Evolutionary conservation across 306 rosid genomes (phyloP).

Genomic region (Lathyrus sativus): DNA sequence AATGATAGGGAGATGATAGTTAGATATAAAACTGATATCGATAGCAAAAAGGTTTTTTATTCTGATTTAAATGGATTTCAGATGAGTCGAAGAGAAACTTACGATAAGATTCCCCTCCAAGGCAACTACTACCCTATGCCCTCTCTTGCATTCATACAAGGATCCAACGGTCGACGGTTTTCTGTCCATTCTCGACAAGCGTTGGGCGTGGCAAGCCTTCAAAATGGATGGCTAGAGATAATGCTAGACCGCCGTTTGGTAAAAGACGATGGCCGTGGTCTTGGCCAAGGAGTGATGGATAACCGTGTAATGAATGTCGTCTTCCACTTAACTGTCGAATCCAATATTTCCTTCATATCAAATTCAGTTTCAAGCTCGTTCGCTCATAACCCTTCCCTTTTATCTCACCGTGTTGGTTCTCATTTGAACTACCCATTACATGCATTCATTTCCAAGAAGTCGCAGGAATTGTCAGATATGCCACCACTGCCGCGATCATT

Average conservation of each 20-base stretch:
- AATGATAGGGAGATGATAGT: slow-evolving; percentile 87
- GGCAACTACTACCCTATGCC: slow-evolving; percentile 99
- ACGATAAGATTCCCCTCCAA: slow-evolving; percentile 89
- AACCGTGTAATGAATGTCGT: slow-evolving; percentile 81
- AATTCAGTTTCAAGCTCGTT: slow-evolving; percentile 54
- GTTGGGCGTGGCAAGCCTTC: slow-evolving; percentile 90
- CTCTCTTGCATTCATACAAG: slow-evolving; percentile 84
- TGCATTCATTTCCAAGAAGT: slow-evolving; percentile 76
- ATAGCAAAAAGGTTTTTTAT: slow-evolving; percentile 73
- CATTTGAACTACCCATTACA: slow-evolving; percentile 88
- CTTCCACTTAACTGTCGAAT: slow-evolving; percentile 77
- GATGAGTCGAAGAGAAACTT: slow-evolving; percentile 95
- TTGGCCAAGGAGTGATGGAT: slow-evolving; percentile 97
- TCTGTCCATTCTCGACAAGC: slow-evolving; percentile 91
- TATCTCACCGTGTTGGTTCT: slow-evolving; percentile 70
- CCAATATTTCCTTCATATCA: slow-evolving; percentile 63
- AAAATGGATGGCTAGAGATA: slow-evolving; percentile 90
- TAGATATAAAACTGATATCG: slow-evolving; percentile 78
- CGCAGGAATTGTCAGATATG: slow-evolving; percentile 55
- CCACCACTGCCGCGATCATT: slow-evolving; percentile 70
- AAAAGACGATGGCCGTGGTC: slow-evolving; percentile 95
- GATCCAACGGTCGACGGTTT: slow-evolving; percentile 74
- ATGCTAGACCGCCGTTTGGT: slow-evolving; percentile 94
- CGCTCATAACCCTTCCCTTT: slow-evolving; percentile 81
- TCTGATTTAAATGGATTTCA: slow-evolving; percentile 96